Evolutionary conservation across 371 early-diverging fungal species (phyloP).

Genomic region (Mucor saturninus): DNA sequence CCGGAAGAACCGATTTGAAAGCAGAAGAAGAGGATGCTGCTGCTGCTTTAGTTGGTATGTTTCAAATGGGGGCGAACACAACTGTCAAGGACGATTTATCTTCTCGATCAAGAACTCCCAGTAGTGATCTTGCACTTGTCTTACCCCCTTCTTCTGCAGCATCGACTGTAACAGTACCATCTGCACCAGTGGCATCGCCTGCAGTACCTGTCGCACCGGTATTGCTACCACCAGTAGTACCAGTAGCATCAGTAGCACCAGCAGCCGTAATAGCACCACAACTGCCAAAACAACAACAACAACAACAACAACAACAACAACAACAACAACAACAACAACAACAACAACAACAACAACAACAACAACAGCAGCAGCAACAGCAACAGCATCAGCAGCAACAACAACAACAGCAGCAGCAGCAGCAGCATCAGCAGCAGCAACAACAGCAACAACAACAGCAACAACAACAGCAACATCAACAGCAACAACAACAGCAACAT

Average conservation of each 20-base stretch:
- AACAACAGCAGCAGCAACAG: neutral
- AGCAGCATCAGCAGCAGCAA: neutral
- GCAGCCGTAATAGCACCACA: neutral
- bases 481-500: neutral
- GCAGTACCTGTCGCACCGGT: neutral
- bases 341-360: no score
- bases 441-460: neutral
- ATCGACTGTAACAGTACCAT: neutral
- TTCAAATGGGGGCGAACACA: conserved; percentile 44
- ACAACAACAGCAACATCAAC: neutral
- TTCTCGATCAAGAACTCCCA: conserved; percentile 24
- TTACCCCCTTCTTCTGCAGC: neutral
- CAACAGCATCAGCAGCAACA: neutral
- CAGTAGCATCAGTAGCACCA: neutral
- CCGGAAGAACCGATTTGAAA: conserved; percentile 41
- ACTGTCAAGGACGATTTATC: conserved; percentile 15
- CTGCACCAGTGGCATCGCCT: neutral
- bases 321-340: neutral
- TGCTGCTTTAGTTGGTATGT: conserved; percentile 55
- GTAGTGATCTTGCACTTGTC: conserved; percentile 2
- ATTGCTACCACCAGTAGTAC: neutral
- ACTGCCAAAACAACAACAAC: neutral
- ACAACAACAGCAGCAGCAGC: neutral
- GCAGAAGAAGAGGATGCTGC: conserved; percentile 62
- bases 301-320: neutral